phyloP scores from a whole-genome alignment of 2,329 filamentous ascomycete species.

The Waltergamsia citrina region DNA sequence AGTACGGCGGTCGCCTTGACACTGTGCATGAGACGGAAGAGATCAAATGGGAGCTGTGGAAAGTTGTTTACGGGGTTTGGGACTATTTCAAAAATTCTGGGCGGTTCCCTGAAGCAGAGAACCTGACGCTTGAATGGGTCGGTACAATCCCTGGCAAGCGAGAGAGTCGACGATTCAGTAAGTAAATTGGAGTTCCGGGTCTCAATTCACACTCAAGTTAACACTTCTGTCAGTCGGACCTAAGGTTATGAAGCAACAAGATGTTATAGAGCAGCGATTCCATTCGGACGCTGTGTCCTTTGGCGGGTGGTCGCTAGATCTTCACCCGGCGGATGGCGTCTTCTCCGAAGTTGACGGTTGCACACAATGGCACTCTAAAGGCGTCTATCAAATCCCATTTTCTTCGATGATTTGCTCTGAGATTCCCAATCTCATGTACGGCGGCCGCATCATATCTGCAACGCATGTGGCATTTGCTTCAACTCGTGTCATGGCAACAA shows the following conservation, averaged over 20 bases:
- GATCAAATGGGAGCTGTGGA: slow-evolving; percentile 16
- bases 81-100: slow-evolving; percentile 16
- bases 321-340: slow-evolving; percentile 14
- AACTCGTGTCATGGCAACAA: slow-evolving; percentile 15
- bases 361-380: slow-evolving; percentile 13
- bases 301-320: slow-evolving; percentile 15
- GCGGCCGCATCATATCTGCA: slow-evolving; percentile 13
- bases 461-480: slow-evolving; percentile 13
- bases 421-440: slow-evolving; percentile 14
- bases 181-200: slow-evolving; percentile 2
- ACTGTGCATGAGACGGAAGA: slow-evolving; percentile 15
- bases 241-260: slow-evolving; percentile 13
- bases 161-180: slow-evolving; percentile 13
- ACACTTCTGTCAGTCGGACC: slow-evolving; percentile 9
- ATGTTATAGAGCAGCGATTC: slow-evolving; percentile 14
- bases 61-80: slow-evolving; percentile 14
- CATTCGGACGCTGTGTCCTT: slow-evolving; percentile 12
- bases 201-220: not conserved
- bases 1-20: slow-evolving; percentile 13
- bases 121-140: slow-evolving; percentile 14
- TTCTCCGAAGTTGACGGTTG: slow-evolving; percentile 15
- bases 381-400: slow-evolving; percentile 14
- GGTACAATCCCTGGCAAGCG: slow-evolving; percentile 14
- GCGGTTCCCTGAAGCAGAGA: slow-evolving; percentile 13
- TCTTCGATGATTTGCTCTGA: slow-evolving; percentile 14